A percentile compares a stretch with the other conserved stretches of the same genome.
phyloP scores from a whole-genome alignment of 2,329 filamentous ascomycete genomes.

The Xylaria sp. region DNA sequence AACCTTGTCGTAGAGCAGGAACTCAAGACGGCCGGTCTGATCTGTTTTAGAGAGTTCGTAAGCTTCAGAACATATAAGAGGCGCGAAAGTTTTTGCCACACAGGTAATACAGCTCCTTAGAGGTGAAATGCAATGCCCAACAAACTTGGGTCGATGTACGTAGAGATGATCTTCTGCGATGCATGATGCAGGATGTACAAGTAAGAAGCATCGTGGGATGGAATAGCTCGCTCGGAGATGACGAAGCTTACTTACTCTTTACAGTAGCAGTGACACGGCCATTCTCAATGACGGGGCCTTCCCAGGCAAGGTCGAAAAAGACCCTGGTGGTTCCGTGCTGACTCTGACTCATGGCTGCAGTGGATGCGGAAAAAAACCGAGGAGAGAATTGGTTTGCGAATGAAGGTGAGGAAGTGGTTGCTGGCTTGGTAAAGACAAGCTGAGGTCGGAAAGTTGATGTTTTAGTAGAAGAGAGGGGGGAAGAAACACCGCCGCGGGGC shows the following conservation, averaged over 20 bases:
- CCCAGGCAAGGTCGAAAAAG: constrained; percentile 61
- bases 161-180: not conserved
- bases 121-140: not conserved
- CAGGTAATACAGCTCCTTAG: not conserved
- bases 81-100: not conserved
- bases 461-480: constrained; percentile 47
- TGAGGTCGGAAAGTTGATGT: constrained; percentile 49
- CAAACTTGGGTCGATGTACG: constrained; percentile 8
- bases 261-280: constrained; percentile 63
- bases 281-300: constrained; percentile 75
- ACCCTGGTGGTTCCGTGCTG: constrained; percentile 31
- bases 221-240: constrained; percentile 31
- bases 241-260: constrained; percentile 64
- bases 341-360: constrained; percentile 50
- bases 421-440: constrained; percentile 47
- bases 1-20: constrained; percentile 85
- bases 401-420: constrained; percentile 51
- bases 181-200: not conserved
- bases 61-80: constrained; percentile 18
- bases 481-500: constrained; percentile 42
- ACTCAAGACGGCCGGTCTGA: constrained; percentile 83
- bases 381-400: constrained; percentile 42
- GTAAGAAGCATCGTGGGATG: constrained; percentile 7
- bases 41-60: constrained; percentile 57
- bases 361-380: constrained; percentile 66